Evolutionary conservation across 2,329 filamentous ascomycete species (phyloP).

Genomic region (Neocucurbitaria cava): DNA sequence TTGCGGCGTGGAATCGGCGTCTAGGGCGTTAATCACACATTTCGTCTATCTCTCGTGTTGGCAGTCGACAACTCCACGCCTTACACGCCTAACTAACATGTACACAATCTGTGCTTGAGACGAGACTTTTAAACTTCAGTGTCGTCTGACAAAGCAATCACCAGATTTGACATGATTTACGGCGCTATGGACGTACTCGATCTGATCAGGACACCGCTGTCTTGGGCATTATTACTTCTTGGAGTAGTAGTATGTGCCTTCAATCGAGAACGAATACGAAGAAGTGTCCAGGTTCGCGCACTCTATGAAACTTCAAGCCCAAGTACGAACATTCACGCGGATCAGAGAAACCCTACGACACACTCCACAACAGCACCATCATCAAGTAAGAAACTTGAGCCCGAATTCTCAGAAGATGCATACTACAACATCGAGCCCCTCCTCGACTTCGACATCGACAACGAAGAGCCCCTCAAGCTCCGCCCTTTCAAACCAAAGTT

Average conservation of each 20-base stretch:
- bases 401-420: slow-evolving; percentile 28
- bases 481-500: slow-evolving; percentile 68
- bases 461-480: slow-evolving; percentile 60
- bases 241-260: background rate
- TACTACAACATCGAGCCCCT: slow-evolving; percentile 57
- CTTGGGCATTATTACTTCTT: slow-evolving; percentile 1
- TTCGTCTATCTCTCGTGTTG: background rate
- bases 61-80: background rate
- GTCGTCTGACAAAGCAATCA: background rate
- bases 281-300: background rate
- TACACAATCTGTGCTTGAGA: background rate
- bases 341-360: background rate
- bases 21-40: background rate
- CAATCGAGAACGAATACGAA: background rate
- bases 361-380: background rate
- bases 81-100: background rate
- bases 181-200: background rate
- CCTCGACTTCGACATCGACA: slow-evolving; percentile 58
- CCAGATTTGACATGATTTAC: background rate
- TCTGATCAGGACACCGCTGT: background rate
- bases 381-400: background rate
- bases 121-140: background rate
- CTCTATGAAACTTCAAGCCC: background rate
- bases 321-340: background rate
- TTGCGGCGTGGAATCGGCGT: slow-evolving; percentile 7